Evolutionary conservation across 2,329 filamentous ascomycete genomes (phyloP).

Genomic region (Aspergillus sp.): DNA sequence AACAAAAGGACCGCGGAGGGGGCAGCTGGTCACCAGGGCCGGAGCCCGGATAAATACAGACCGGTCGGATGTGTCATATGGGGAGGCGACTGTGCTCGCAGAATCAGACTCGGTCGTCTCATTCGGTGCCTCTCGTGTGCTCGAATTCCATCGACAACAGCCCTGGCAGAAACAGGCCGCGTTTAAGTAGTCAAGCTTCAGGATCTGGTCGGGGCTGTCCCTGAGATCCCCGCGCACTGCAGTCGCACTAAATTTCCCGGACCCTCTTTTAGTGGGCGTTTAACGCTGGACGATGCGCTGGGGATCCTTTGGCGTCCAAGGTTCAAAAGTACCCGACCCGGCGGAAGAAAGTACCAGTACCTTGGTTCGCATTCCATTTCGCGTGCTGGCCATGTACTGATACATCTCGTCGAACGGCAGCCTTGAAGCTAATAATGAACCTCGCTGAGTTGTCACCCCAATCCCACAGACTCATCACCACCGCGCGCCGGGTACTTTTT

Average conservation of each 20-base stretch:
- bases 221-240: background rate
- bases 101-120: background rate
- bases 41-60: slow-evolving; percentile 8
- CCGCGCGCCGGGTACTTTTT: too few species aligned
- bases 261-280: slow-evolving; percentile 3
- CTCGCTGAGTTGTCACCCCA: background rate
- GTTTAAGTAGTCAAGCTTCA: background rate
- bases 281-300: background rate
- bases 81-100: background rate
- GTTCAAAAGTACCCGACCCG: slow-evolving; percentile 3
- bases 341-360: slow-evolving; percentile 3
- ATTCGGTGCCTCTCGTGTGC: background rate
- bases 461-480: background rate
- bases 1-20: background rate
- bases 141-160: background rate
- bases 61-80: background rate
- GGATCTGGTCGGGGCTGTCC: background rate
- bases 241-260: background rate
- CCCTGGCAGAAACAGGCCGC: background rate
- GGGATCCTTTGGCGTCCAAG: slow-evolving; percentile 1
- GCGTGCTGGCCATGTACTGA: background rate
- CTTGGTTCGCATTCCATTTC: background rate
- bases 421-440: background rate
- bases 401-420: background rate
- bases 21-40: background rate